These are phyloP conservation scores for Nevesoporus exiguus DNA, from an alignment of 768 basidiomycete genomes.

Conservation along the genomic window DNA sequence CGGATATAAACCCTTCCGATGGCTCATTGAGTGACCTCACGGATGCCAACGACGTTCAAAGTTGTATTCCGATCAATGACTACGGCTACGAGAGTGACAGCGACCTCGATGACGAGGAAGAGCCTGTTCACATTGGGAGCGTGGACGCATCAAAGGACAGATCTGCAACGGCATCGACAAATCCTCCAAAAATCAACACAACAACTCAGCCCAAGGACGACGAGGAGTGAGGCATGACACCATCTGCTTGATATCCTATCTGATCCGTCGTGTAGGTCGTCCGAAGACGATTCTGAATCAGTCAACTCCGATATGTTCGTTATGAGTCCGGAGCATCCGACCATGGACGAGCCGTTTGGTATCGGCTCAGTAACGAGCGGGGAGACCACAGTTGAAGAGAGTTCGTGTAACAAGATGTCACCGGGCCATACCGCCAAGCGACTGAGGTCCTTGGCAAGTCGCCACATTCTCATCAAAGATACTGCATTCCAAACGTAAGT, in stretches of 20 bases:
- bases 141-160: neutral
- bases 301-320: slow-evolving; percentile 4
- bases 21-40: slow-evolving; percentile 11
- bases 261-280: neutral
- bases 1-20: slow-evolving; percentile 1
- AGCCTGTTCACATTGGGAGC: neutral
- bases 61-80: slow-evolving; percentile 9
- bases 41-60: slow-evolving; percentile 5
- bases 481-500: slow-evolving; percentile 30
- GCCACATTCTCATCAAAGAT: slow-evolving; percentile 26
- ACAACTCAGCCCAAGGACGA: neutral
- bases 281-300: slow-evolving; percentile 15
- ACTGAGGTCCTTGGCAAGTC: slow-evolving; percentile 12
- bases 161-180: neutral
- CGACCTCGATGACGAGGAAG: slow-evolving; percentile 32
- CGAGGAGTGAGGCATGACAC: slow-evolving; percentile 1
- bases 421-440: neutral
- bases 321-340: slow-evolving; percentile 15
- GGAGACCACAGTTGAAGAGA: neutral
- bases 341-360: neutral
- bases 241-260: neutral
- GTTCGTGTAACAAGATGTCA: neutral
- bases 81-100: slow-evolving; percentile 32
- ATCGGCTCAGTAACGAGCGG: neutral
- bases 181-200: neutral